Percentiles rank a stretch among this genome's conserved stretches.
phyloP scores from a whole-genome alignment of 305 asterid genomes.

The Petunia hybrid region DNA sequence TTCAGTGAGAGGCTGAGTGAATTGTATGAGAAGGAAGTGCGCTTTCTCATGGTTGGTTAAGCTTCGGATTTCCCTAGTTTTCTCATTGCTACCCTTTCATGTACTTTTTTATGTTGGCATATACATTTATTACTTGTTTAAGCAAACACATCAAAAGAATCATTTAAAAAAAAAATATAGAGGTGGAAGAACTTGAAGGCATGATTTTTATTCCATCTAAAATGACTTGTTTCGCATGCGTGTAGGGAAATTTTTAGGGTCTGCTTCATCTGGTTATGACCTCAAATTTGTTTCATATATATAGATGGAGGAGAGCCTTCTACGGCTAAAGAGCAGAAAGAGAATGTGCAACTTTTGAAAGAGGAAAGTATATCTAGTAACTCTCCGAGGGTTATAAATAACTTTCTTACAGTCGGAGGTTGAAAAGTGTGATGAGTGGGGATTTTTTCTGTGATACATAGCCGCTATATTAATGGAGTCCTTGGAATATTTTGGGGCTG shows the following conservation, averaged over 20 bases:
- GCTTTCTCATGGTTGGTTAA: slow-evolving; percentile 86
- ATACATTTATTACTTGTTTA: slow-evolving; percentile 39
- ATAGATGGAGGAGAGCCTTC: slow-evolving; percentile 93
- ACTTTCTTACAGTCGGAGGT: slow-evolving; percentile 12
- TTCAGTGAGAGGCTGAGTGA: slow-evolving; percentile 98
- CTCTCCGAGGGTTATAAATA: slow-evolving; percentile 8
- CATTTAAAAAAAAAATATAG: slow-evolving; percentile 85
- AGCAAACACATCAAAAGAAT: slow-evolving; percentile 86
- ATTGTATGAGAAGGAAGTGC: slow-evolving; percentile 99
- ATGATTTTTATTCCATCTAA: slow-evolving; percentile 19
- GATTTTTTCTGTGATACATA: too few species aligned
- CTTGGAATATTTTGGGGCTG: too few species aligned
- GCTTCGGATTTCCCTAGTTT: slow-evolving; percentile 31
- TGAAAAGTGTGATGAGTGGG: slow-evolving; percentile 55
- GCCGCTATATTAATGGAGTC: too few species aligned
- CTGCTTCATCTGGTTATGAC: slow-evolving; percentile 20
- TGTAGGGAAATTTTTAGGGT: slow-evolving; percentile 38
- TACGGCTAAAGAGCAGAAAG: slow-evolving; percentile 99
- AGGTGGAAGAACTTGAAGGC: slow-evolving; percentile 96
- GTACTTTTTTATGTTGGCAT: not conserved
- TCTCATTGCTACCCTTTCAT: slow-evolving; percentile 4
- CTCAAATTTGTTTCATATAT: slow-evolving; percentile 17
- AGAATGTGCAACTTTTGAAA: slow-evolving; percentile 83
- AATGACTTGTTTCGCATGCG: not conserved
- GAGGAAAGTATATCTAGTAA: slow-evolving; percentile 56